These are phyloP conservation scores for Penicillium taxi DNA, from an alignment of 495 filamentous ascomycete genomes.

Conservation along the genomic window DNA sequence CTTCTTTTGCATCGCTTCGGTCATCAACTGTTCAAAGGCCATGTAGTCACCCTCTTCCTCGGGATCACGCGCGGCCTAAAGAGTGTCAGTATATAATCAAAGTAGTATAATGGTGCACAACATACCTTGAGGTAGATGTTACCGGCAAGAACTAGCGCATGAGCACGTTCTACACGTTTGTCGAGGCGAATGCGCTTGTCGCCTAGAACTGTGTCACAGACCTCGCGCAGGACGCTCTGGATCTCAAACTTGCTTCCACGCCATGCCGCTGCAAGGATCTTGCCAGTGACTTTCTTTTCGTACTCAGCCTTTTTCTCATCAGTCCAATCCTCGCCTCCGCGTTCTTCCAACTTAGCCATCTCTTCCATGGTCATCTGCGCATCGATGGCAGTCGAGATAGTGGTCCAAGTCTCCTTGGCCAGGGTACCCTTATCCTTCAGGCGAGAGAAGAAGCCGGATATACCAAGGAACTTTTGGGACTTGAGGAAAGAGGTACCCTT, in stretches of 20 bases:
- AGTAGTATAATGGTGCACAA: neutral
- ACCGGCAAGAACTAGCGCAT: slow-evolving; percentile 79
- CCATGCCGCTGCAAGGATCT: slow-evolving; percentile 98
- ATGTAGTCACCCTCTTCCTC: slow-evolving; percentile 99
- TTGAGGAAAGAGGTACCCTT: slow-evolving; percentile 86
- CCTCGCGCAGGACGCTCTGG: slow-evolving; percentile 86
- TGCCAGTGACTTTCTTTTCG: slow-evolving; percentile 89
- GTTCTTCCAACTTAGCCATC: slow-evolving; percentile 93
- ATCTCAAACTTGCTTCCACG: slow-evolving; percentile 96
- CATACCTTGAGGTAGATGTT: slow-evolving; percentile 81
- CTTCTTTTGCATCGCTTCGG: slow-evolving; percentile 92
- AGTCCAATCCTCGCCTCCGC: slow-evolving; percentile 95
- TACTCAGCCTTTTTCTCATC: slow-evolving; percentile 97
- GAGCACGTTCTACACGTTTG: slow-evolving; percentile 84
- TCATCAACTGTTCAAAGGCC: slow-evolving; percentile 97
- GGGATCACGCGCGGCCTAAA: slow-evolving; percentile 76
- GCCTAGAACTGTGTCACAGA: slow-evolving; percentile 61
- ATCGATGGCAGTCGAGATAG: slow-evolving; percentile 93
- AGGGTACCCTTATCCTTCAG: slow-evolving; percentile 95
- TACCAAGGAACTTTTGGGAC: slow-evolving; percentile 92
- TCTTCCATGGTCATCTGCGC: slow-evolving; percentile 98
- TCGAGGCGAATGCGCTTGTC: slow-evolving; percentile 77
- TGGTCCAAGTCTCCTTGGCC: slow-evolving; percentile 97
- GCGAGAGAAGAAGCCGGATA: slow-evolving; percentile 85
- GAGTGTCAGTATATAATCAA: slow-evolving; percentile 3